Evolutionary conservation across 768 basidiomycete species (phyloP).

Genomic region (Cystofilobasidium macerans): DNA sequence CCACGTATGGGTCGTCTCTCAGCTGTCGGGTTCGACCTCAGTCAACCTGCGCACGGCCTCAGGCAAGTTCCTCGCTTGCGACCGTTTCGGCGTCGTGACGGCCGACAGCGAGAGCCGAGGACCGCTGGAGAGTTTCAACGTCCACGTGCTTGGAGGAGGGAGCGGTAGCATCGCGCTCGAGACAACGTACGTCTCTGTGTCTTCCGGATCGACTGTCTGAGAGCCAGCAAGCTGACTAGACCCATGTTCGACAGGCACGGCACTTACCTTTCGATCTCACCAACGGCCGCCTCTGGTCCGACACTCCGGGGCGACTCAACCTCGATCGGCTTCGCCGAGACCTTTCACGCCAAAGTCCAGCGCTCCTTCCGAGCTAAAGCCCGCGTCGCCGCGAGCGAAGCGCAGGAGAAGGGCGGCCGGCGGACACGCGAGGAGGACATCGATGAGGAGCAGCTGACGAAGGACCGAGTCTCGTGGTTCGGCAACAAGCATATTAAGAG

Average conservation of each 20-base stretch:
- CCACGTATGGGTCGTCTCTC: constrained; percentile 84
- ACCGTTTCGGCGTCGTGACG: constrained; percentile 70
- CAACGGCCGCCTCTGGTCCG: constrained; percentile 69
- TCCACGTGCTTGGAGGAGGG: constrained; percentile 44
- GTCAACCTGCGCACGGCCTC: constrained; percentile 67
- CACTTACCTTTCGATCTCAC: constrained; percentile 73
- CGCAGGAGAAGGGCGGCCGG: constrained; percentile 53
- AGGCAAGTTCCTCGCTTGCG: constrained; percentile 81
- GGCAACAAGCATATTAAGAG: constrained; percentile 64
- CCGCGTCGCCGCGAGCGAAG: constrained; percentile 46
- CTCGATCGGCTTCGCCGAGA: constrained; percentile 69
- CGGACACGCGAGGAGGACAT: constrained; percentile 46
- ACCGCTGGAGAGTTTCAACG: constrained; percentile 88
- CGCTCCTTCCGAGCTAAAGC: constrained; percentile 78
- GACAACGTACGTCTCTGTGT: constrained; percentile 11
- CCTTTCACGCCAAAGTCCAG: constrained; percentile 83
- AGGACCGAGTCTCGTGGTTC: constrained; percentile 71
- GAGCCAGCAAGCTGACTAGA: not conserved
- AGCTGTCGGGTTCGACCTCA: constrained; percentile 69
- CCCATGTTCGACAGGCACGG: constrained; percentile 74
- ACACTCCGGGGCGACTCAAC: constrained; percentile 74
- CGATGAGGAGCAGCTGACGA: constrained; percentile 64
- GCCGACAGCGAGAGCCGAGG: constrained; percentile 81
- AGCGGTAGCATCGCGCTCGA: constrained; percentile 39
- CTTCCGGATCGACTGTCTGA: not conserved